Evolutionary conservation across 179 eudicot genomes (phyloP).

Genomic region (Silene coronaria): DNA sequence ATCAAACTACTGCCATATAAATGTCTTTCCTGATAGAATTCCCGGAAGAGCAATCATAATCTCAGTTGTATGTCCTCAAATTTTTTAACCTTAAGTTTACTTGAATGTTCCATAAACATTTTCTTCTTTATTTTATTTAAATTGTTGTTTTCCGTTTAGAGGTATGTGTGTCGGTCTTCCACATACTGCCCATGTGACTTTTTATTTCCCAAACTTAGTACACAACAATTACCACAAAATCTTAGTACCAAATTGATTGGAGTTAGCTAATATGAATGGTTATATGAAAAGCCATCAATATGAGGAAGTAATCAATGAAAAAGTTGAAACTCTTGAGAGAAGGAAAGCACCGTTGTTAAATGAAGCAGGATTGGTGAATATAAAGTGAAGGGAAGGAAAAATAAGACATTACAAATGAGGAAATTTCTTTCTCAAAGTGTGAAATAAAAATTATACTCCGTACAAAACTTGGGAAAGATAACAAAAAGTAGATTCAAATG

Average conservation of each 20-base stretch:
- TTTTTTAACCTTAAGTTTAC: not conserved
- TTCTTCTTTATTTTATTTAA: not conserved
- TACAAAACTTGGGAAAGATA: no score
- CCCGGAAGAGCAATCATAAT: constrained; percentile 87
- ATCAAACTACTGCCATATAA: constrained; percentile 68
- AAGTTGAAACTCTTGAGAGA: no score
- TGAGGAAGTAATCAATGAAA: no score
- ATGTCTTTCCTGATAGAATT: constrained; percentile 82
- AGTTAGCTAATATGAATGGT: no score
- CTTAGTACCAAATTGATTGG: not conserved
- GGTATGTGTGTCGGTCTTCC: not conserved
- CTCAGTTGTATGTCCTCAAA: constrained; percentile 58
- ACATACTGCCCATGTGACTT: not conserved
- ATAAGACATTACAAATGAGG: no score
- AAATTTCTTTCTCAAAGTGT: no score
- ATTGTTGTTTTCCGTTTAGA: not conserved
- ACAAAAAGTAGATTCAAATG: no score
- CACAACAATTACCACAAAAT: not conserved
- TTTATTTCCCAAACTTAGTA: not conserved
- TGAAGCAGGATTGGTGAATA: no score
- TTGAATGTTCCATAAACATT: not conserved
- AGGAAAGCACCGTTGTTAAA: no score
- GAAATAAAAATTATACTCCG: no score
- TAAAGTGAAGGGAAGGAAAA: no score
- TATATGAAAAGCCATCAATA: no score